Percentiles rank a stretch among this genome's conserved stretches.
Evolutionary conservation across 305 asterid species (phyloP).

Genomic region (Salvia sclarea): DNA sequence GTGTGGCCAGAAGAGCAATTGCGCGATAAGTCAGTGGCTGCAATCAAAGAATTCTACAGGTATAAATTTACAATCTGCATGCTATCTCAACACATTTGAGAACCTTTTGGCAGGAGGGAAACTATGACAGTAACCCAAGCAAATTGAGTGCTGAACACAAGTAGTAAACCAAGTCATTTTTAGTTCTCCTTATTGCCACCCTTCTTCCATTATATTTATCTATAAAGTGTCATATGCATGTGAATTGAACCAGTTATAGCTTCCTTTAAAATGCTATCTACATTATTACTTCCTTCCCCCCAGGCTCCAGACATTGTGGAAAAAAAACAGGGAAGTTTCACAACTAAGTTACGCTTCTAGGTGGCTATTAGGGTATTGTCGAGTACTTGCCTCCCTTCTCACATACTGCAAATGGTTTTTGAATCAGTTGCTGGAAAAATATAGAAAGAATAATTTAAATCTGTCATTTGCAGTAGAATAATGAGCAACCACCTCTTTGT

Average conservation of each 20-base stretch:
- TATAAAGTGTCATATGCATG: background rate
- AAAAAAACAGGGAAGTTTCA: background rate
- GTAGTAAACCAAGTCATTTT: background rate
- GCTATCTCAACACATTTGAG: conserved; percentile 11
- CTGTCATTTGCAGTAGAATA: background rate
- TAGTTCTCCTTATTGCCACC: background rate
- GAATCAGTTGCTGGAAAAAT: background rate
- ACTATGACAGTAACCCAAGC: background rate
- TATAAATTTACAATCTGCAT: conserved; percentile 29
- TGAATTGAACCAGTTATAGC: background rate
- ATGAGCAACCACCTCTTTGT: background rate
- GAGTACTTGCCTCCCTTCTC: conserved; percentile 11
- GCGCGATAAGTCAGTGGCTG: conserved; percentile 59
- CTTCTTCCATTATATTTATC: background rate
- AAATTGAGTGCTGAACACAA: background rate
- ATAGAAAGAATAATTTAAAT: background rate
- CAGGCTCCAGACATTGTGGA: background rate
- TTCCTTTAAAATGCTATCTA: background rate
- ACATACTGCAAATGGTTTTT: background rate
- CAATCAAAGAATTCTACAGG: conserved; percentile 91
- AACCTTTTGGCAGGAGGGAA: background rate
- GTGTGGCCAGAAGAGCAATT: conserved; percentile 57
- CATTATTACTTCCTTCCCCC: background rate
- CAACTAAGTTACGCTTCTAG: background rate
- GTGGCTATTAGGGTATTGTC: background rate